These are phyloP conservation scores for Aquanectria penicillioides DNA, from an alignment of 2,329 filamentous ascomycete species.

Conservation along the genomic window DNA sequence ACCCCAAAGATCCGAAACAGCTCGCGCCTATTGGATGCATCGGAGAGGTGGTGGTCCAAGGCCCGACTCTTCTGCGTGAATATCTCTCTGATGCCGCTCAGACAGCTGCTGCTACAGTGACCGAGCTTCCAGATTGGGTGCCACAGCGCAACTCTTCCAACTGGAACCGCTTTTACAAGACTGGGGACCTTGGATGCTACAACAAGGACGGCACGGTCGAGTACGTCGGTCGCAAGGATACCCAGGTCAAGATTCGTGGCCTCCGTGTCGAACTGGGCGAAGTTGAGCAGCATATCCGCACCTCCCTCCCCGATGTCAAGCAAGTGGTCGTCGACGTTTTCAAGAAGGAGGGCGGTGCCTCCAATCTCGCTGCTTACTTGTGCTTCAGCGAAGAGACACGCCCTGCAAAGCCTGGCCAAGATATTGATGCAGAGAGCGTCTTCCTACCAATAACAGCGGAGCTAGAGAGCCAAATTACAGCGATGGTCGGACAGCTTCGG, in stretches of 20 bases:
- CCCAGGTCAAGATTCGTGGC: constrained; percentile 65
- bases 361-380: neutral
- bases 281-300: too few relatives aligned
- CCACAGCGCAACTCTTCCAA: constrained; percentile 27
- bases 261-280: too few relatives aligned
- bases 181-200: constrained; percentile 31
- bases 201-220: constrained; percentile 46
- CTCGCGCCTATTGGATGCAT: constrained; percentile 28
- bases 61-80: constrained; percentile 28
- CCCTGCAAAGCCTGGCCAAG: neutral
- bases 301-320: too few relatives aligned
- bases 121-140: constrained; percentile 39
- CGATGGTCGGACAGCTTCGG: too few relatives aligned
- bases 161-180: constrained; percentile 29
- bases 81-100: constrained; percentile 27
- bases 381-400: neutral
- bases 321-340: constrained; percentile 46
- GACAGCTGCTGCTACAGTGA: constrained; percentile 40
- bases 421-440: too few relatives aligned
- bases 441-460: too few relatives aligned
- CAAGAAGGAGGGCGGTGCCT: neutral
- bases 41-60: constrained; percentile 38
- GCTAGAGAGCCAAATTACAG: too few relatives aligned
- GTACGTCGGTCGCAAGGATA: constrained; percentile 60
- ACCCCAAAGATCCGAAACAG: constrained; percentile 26